Conservation (phyloP, 2,329 filamentous ascomycete genomes). For the Aspergillus ochraceus region DNA sequence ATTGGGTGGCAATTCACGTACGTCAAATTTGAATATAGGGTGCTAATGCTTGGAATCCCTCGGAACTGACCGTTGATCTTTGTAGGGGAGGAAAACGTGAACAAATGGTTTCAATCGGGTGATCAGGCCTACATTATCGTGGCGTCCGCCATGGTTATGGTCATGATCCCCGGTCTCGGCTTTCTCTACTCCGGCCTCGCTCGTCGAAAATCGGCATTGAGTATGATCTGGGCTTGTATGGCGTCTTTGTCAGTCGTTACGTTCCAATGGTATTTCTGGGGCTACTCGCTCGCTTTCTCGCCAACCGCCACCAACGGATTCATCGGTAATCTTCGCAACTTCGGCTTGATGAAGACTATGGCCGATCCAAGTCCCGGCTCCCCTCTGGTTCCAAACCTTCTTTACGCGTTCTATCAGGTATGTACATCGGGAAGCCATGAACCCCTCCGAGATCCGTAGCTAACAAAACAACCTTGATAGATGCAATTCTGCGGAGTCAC, state of each 20-base stretch:
- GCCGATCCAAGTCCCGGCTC: slow-evolving; percentile 84
- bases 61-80: slow-evolving; percentile 13
- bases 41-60: neutral
- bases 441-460: neutral
- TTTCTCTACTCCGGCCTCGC: slow-evolving; percentile 97
- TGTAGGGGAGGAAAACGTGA: slow-evolving; percentile 78
- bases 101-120: slow-evolving; percentile 91
- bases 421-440: slow-evolving; percentile 14
- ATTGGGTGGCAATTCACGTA: slow-evolving; percentile 77
- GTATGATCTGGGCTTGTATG: slow-evolving; percentile 97
- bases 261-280: slow-evolving; percentile 99
- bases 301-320: slow-evolving; percentile 78
- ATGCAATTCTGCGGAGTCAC: slow-evolving; percentile 98
- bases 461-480: slow-evolving; percentile 44
- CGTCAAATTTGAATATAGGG: slow-evolving; percentile 38
- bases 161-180: slow-evolving; percentile 95
- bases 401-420: slow-evolving; percentile 94
- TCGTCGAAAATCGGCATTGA: slow-evolving; percentile 94
- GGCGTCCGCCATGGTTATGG: slow-evolving; percentile 84
- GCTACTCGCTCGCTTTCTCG: slow-evolving; percentile 92
- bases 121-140: slow-evolving; percentile 94
- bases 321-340: slow-evolving; percentile 87
- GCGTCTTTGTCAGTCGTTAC: slow-evolving; percentile 85
- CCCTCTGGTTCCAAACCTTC: slow-evolving; percentile 80
- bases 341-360: slow-evolving; percentile 82